A percentile compares a stretch with the other conserved stretches of the same genome.
phyloP scores from a whole-genome alignment of 2,329 filamentous ascomycete species.

The Sporothrix phasma region DNA sequence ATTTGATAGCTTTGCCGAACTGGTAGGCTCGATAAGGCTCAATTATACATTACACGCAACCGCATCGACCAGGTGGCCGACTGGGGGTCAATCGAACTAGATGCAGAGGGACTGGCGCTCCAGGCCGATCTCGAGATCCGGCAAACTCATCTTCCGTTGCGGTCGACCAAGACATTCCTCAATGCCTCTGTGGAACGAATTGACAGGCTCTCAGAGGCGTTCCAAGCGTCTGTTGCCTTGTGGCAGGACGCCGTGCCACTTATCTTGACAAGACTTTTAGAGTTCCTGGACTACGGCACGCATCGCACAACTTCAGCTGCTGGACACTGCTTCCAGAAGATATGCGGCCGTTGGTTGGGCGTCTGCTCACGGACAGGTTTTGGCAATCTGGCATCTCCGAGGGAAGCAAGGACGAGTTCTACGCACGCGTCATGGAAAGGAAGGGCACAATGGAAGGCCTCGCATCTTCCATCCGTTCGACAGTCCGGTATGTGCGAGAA shows the following conservation, averaged over 20 bases:
- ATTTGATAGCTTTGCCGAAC: conserved; percentile 68
- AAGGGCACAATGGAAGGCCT: conserved; percentile 87
- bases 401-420: conserved; percentile 94
- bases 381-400: conserved; percentile 97
- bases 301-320: conserved; percentile 76
- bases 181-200: conserved; percentile 86
- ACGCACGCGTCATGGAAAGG: conserved; percentile 79
- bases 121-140: conserved; percentile 71
- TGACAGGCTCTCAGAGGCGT: conserved; percentile 60
- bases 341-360: conserved; percentile 64
- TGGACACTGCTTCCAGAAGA: conserved; percentile 71
- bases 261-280: conserved; percentile 77
- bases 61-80: conserved; percentile 68
- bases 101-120: conserved; percentile 66
- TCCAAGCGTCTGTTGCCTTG: conserved; percentile 65
- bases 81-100: conserved; percentile 70
- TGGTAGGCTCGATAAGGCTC: conserved; percentile 74
- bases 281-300: conserved; percentile 85
- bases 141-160: conserved; percentile 66
- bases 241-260: conserved; percentile 76
- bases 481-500: conserved; percentile 81
- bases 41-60: conserved; percentile 59
- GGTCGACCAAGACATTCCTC: conserved; percentile 84
- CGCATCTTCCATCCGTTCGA: conserved; percentile 82
- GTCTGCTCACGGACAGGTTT: conserved; percentile 86